Evolutionary conservation across 2,329 filamentous ascomycete species (phyloP).

Genomic region (Sclerotinia borealis): DNA sequence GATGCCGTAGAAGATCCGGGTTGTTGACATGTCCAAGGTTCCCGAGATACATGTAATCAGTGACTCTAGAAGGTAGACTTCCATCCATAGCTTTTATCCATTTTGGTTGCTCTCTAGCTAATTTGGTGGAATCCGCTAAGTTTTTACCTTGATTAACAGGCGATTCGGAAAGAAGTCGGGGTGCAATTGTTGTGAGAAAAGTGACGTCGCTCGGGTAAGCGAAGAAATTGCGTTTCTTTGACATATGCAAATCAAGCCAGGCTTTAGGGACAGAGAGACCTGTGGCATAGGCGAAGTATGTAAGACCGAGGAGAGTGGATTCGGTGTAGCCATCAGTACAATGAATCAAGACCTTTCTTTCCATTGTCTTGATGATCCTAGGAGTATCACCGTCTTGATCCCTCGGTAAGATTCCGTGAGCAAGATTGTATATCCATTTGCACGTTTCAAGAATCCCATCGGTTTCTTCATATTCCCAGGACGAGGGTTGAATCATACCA

Average conservation of each 20-base stretch:
- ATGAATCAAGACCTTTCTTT: slow-evolving; percentile 74
- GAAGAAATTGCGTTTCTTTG: slow-evolving; percentile 86
- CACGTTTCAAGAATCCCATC: slow-evolving; percentile 82
- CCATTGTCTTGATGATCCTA: slow-evolving; percentile 38
- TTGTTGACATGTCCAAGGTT: slow-evolving; percentile 94
- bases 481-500: slow-evolving; percentile 82
- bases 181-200: slow-evolving; percentile 70
- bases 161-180: slow-evolving; percentile 66
- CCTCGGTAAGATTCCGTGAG: slow-evolving; percentile 13
- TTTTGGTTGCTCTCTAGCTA: slow-evolving; percentile 56
- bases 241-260: slow-evolving; percentile 78
- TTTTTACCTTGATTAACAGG: slow-evolving; percentile 47
- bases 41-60: slow-evolving; percentile 94
- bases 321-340: slow-evolving; percentile 97
- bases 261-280: slow-evolving; percentile 74
- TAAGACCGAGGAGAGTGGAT: slow-evolving; percentile 78
- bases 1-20: slow-evolving; percentile 66
- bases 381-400: slow-evolving; percentile 50
- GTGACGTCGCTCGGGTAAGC: slow-evolving; percentile 88
- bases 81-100: slow-evolving; percentile 86
- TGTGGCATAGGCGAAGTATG: slow-evolving; percentile 90
- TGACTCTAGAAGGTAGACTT: slow-evolving; percentile 79
- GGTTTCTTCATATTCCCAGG: slow-evolving; percentile 75
- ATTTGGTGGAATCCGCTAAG: slow-evolving; percentile 45
- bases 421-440: slow-evolving; percentile 79